Conservation (phyloP, 345 rosid species). For the Populus pruinosa region DNA sequence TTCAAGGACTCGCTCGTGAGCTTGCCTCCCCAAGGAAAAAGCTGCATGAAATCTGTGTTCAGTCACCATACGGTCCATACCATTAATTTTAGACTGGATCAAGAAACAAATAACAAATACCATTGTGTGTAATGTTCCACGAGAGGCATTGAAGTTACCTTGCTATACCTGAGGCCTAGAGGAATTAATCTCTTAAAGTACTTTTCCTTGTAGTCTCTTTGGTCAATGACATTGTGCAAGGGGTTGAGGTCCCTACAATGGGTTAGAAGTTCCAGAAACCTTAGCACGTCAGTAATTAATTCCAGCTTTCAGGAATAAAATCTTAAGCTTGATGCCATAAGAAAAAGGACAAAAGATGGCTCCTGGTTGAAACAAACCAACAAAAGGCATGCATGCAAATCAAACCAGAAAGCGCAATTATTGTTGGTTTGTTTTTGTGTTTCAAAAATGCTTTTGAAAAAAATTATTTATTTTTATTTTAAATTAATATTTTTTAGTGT, state of each 20-base stretch:
- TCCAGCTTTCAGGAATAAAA: neutral
- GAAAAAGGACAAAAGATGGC: too few species aligned
- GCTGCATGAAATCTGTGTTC: constrained; percentile 61
- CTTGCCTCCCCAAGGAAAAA: constrained; percentile 96
- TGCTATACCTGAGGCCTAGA: constrained; percentile 56
- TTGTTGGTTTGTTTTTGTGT: too few species aligned
- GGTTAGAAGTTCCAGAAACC: constrained; percentile 11
- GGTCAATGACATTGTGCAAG: constrained; percentile 53
- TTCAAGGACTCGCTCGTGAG: constrained; percentile 79
- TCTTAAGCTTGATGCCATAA: too few species aligned
- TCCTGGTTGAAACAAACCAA: too few species aligned
- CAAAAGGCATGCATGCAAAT: too few species aligned
- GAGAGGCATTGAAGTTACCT: constrained; percentile 42
- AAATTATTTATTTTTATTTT: too few species aligned
- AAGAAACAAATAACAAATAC: neutral
- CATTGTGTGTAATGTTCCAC: neutral
- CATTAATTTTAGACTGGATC: constrained; percentile 20
- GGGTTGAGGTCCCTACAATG: constrained; percentile 85
- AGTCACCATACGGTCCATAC: constrained; percentile 31
- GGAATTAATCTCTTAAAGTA: constrained; percentile 60
- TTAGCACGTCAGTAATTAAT: neutral
- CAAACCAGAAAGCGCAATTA: too few species aligned
- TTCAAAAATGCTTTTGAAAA: too few species aligned
- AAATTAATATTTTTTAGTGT: too few species aligned
- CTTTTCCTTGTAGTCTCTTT: constrained; percentile 64